phyloP scores from a whole-genome alignment of 2,329 filamentous ascomycete genomes.

The Beauveria sp. region DNA sequence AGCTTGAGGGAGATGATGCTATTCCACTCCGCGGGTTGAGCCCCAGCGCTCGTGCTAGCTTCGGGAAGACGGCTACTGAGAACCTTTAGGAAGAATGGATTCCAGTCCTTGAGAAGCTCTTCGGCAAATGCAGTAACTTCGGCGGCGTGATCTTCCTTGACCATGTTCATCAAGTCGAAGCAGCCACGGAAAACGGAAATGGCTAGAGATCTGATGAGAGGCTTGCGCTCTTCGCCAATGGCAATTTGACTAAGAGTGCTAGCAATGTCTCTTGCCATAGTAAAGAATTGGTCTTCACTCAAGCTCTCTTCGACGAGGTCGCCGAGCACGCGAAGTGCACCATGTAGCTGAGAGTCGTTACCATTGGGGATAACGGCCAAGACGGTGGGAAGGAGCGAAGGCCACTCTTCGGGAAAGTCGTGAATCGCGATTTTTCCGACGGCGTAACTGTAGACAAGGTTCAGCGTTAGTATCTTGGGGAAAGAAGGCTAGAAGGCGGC shows the following conservation, averaged over 20 bases:
- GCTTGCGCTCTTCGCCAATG: slow-evolving; percentile 64
- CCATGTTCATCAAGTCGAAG: slow-evolving; percentile 94
- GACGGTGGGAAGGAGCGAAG: slow-evolving; percentile 73
- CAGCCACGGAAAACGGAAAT: slow-evolving; percentile 85
- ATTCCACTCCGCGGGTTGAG: slow-evolving; percentile 63
- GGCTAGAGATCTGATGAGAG: slow-evolving; percentile 72
- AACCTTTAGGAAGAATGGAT: slow-evolving; percentile 76
- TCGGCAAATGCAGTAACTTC: slow-evolving; percentile 87
- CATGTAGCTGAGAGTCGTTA: slow-evolving; percentile 74
- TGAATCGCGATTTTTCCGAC: slow-evolving; percentile 90
- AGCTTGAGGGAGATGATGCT: slow-evolving; percentile 81
- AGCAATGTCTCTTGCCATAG: slow-evolving; percentile 77
- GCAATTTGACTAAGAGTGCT: slow-evolving; percentile 78
- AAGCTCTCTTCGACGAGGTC: slow-evolving; percentile 92
- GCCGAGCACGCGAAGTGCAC: slow-evolving; percentile 76
- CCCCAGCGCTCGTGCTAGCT: slow-evolving; percentile 36
- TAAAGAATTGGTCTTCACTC: slow-evolving; percentile 92
- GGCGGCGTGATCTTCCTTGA: slow-evolving; percentile 83
- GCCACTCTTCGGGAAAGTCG: slow-evolving; percentile 95
- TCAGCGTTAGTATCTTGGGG: not conserved
- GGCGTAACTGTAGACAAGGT: slow-evolving; percentile 43
- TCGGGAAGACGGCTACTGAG: slow-evolving; percentile 71
- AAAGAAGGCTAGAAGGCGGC: not conserved
- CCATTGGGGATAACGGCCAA: slow-evolving; percentile 70
- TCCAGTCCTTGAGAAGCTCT: slow-evolving; percentile 75